A percentile compares a stretch with the other conserved stretches of the same genome.
phyloP scores from a whole-genome alignment of 352 stramenopile species.

The Pythium brassicae region DNA sequence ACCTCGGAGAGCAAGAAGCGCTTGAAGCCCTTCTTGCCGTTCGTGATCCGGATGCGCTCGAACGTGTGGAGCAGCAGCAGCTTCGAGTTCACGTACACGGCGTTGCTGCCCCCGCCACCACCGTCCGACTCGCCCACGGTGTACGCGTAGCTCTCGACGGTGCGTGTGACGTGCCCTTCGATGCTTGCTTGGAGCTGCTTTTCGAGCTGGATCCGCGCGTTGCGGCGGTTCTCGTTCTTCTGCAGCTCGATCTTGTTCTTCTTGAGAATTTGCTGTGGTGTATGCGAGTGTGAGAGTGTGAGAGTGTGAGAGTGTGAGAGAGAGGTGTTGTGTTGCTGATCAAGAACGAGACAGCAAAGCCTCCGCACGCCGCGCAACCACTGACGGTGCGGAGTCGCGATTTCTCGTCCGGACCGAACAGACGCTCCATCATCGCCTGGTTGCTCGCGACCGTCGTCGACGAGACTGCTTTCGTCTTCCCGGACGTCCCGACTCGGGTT shows the following conservation, averaged over 20 bases:
- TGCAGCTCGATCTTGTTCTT: conserved; percentile 79
- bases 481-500: conserved; percentile 30
- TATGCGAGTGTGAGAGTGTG: not conserved
- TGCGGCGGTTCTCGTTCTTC: conserved; percentile 69
- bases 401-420: conserved; percentile 76
- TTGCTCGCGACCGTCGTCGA: conserved; percentile 45
- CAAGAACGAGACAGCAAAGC: not conserved
- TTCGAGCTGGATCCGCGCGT: conserved; percentile 73
- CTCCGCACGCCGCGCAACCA: too few species aligned
- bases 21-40: conserved; percentile 81
- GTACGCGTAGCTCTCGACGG: conserved; percentile 71
- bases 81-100: conserved; percentile 68
- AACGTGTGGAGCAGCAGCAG: conserved; percentile 82
- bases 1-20: conserved; percentile 74
- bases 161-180: conserved; percentile 85
- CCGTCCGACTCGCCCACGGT: conserved; percentile 9
- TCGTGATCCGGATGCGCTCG: conserved; percentile 70
- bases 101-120: conserved; percentile 13
- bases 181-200: conserved; percentile 86
- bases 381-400: conserved; percentile 39
- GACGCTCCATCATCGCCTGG: conserved; percentile 69
- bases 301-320: not conserved
- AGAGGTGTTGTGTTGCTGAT: not conserved
- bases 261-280: conserved; percentile 59
- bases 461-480: conserved; percentile 35